Base-by-base conservation (phyloP, 2,329 filamentous ascomycete species). In the Rugonectria rugulosa region DNA sequence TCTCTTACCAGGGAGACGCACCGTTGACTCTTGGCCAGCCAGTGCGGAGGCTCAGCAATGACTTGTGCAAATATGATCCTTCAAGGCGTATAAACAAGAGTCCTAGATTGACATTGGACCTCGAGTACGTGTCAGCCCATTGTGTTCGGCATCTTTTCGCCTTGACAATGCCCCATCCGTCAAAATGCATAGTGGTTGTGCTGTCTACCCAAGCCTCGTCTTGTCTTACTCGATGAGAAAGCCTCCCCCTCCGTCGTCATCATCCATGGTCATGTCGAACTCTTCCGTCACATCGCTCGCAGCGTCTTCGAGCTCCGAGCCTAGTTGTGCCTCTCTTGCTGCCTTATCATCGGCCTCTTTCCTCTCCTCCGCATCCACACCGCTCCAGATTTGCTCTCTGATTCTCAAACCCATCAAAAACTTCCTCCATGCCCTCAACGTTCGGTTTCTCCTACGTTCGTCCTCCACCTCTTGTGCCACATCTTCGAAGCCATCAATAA, bases 381-480 rank as follows among this genome's bases (percentile, higher is more conserved):
- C 81, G 0, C 79, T 83, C 71, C 87, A 89, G 29, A 96, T 86
- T 56, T 89, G 81, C 70, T 93, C 86, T 24, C 87, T 81, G 36
- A 97, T 91, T 32, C 91, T 81, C 68, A 98, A 68, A 0, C 87
- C 90, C 74, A 91, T 87, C 57, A 96, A 72, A 57, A 97, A 89
- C 67, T 88, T 87, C 23, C 75, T 72, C 77, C 77, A 79, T 24
- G 92, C 88, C 36, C 87, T 81, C 64, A 97, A 68, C 1, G 87
- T 90, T 65, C 88, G 84, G 53, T 92, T 72, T 61, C 95, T 89
- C 68, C 87, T 87, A 57, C 86, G 86, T 89, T 87, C 83, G 44
- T 86, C 79, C 63, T 89, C 87, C 15, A 83, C 78, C 66, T 89
- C 81, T 17, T 82, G 81, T 59, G 85, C 82, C 59, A 90, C 79